phyloP scores from a whole-genome alignment of 1,284 basidiomycete species.

The Ceratorhiza oryzae-sativae region DNA sequence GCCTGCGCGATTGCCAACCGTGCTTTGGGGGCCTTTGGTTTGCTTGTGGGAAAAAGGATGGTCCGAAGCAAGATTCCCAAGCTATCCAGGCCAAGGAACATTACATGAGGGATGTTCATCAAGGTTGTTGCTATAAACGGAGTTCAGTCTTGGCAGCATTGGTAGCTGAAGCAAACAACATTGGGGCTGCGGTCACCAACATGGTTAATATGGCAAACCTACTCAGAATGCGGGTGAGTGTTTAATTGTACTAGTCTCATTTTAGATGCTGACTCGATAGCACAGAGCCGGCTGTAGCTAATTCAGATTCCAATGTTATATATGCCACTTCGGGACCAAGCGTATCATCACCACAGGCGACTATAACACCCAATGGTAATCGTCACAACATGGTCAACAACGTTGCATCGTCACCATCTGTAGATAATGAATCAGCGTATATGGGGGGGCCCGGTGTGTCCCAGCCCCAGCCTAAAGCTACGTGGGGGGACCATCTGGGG shows the following conservation, averaged over 20 bases:
- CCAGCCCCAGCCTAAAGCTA: not conserved
- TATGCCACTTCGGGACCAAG: not conserved
- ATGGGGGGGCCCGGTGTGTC: not conserved
- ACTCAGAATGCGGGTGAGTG: not conserved
- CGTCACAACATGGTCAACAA: not conserved
- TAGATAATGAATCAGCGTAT: not conserved
- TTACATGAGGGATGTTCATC: not conserved
- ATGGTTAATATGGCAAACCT: not conserved
- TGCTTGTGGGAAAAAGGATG: not conserved
- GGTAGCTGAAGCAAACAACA: not conserved
- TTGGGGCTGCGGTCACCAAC: not conserved
- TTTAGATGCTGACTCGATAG: not conserved
- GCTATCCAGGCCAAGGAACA: constrained; percentile 1
- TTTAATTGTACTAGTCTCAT: not conserved
- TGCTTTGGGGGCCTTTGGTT: constrained; percentile 21
- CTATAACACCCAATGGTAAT: not conserved
- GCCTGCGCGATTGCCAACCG: not conserved
- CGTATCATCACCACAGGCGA: not conserved
- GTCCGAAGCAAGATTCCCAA: not conserved
- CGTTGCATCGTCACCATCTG: not conserved
- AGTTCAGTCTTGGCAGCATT: not conserved
- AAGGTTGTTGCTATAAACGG: not conserved
- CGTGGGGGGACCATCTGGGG: not conserved
- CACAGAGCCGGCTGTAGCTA: not conserved
- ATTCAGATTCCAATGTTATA: not conserved